A percentile compares a stretch with the other conserved stretches of the same genome.
Conservation (phyloP, 2,329 filamentous ascomycete genomes). For the Lachnellula arida region DNA sequence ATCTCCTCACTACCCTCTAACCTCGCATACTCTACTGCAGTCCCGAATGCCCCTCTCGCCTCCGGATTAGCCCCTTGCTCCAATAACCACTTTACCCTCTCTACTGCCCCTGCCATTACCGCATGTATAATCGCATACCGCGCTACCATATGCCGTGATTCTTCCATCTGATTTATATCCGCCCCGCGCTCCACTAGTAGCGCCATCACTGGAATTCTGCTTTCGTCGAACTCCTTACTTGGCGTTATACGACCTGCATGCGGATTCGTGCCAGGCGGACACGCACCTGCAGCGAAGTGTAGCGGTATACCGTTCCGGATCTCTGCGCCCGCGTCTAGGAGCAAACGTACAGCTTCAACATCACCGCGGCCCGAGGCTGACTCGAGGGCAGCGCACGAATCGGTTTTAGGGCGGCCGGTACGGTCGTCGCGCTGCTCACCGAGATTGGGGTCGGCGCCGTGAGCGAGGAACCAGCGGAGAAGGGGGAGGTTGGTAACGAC, state of each 20-base stretch:
- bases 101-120: too few relatives aligned
- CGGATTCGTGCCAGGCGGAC: background rate
- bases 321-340: background rate
- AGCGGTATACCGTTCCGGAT: background rate
- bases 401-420: background rate
- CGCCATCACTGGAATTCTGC: background rate
- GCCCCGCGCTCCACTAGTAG: background rate
- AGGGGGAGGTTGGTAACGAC: background rate
- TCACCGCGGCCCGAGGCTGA: background rate
- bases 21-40: too few relatives aligned
- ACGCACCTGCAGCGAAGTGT: background rate
- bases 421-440: background rate
- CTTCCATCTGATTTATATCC: background rate
- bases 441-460: background rate
- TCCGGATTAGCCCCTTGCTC: too few relatives aligned
- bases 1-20: too few relatives aligned
- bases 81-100: too few relatives aligned
- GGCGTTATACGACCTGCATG: background rate
- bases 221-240: background rate
- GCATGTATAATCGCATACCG: too few relatives aligned
- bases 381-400: background rate
- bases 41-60: too few relatives aligned
- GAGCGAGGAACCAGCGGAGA: background rate
- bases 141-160: too few relatives aligned
- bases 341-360: background rate